These are phyloP conservation scores for Metarhizium rileyi DNA, from an alignment of 2,329 filamentous ascomycete species.

Conservation along the genomic window DNA sequence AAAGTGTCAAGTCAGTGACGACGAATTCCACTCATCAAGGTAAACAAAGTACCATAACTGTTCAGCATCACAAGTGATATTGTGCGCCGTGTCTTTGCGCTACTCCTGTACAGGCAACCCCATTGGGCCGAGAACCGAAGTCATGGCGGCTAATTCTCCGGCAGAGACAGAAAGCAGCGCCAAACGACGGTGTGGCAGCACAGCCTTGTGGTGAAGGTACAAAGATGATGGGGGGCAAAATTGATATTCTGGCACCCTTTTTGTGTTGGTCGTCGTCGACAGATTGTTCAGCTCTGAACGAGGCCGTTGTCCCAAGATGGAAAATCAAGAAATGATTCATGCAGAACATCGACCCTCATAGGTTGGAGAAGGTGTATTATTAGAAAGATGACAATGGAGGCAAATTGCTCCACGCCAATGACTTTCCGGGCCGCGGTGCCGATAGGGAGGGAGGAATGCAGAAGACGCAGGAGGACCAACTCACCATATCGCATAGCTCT, in stretches of 20 bases:
- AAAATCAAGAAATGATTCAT: neutral
- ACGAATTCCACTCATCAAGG: neutral
- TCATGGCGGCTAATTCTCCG: neutral
- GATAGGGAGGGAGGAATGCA: neutral
- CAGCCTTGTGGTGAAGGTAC: neutral
- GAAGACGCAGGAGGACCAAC: slow-evolving; percentile 12
- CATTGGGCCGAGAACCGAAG: neutral
- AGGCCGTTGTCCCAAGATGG: neutral
- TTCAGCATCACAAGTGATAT: too few relatives aligned
- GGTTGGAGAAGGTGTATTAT: too few relatives aligned
- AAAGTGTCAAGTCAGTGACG: neutral
- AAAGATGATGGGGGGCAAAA: too few relatives aligned
- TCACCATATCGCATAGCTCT: slow-evolving; percentile 39
- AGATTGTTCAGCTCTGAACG: neutral
- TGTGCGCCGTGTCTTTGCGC: neutral
- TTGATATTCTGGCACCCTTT: too few relatives aligned
- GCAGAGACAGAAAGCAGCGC: neutral
- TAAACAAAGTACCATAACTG: neutral
- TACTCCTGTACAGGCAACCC: neutral
- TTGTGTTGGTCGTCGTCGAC: neutral
- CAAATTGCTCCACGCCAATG: too few relatives aligned
- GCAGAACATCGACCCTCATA: too few relatives aligned
- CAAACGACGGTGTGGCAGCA: neutral
- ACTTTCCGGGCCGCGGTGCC: too few relatives aligned
- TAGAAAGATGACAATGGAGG: too few relatives aligned